Conservation (phyloP, 2,329 filamentous ascomycete genomes). For the Neofusicoccum parvum region DNA sequence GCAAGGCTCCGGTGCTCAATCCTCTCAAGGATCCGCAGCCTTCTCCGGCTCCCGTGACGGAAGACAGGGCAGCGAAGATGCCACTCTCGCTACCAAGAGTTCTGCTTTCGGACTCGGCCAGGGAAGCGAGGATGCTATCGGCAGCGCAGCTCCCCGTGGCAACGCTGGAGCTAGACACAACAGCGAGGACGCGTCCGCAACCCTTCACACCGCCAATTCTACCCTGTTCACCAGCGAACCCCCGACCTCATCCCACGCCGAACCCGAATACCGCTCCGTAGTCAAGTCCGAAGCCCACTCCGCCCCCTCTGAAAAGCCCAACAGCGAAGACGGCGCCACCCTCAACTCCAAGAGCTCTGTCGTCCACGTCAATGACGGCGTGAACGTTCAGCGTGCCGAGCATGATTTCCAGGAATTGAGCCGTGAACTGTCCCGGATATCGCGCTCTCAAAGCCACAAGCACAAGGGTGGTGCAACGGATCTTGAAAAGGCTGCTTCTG, state of each 20-base stretch:
- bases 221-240: not conserved
- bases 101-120: not conserved
- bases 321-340: constrained; percentile 13
- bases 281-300: constrained; percentile 5
- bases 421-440: constrained; percentile 46
- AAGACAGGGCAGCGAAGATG: not conserved
- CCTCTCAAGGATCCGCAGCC: not conserved
- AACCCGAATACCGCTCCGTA: constrained; percentile 1
- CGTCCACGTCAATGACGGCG: constrained; percentile 18
- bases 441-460: constrained; percentile 49
- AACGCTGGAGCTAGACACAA: not conserved
- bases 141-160: not conserved
- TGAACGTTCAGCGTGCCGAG: constrained; percentile 66
- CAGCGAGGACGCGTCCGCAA: not conserved
- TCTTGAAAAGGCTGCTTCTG: constrained; percentile 58
- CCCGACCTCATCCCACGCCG: not conserved
- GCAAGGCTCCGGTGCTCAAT: not conserved
- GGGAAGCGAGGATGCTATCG: not conserved
- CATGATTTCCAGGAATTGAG: constrained; percentile 70
- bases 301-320: constrained; percentile 1
- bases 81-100: not conserved
- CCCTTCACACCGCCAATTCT: constrained; percentile 3
- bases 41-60: not conserved
- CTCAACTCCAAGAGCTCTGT: constrained; percentile 19
- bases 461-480: constrained; percentile 45